Conservation (phyloP, 2,329 filamentous ascomycete genomes). For the Paraconiothyrium brasiliense region DNA sequence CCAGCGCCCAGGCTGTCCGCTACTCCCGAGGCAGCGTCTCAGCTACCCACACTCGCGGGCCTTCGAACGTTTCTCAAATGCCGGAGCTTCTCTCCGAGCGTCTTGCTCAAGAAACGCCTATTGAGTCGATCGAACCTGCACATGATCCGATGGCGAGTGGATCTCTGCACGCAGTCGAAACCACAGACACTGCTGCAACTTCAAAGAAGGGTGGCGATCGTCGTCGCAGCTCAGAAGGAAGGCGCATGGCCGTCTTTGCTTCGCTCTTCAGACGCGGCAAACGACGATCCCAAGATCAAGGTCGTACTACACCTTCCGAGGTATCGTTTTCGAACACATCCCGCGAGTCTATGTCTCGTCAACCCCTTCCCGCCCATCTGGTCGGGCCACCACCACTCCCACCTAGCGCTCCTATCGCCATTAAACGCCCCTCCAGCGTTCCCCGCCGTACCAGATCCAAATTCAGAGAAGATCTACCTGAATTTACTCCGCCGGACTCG, state of each 20-base stretch:
- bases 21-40: slow-evolving; percentile 59
- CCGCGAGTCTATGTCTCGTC: slow-evolving; percentile 79
- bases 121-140: slow-evolving; percentile 55
- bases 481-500: slow-evolving; percentile 82
- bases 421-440: slow-evolving; percentile 62
- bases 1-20: slow-evolving; percentile 58
- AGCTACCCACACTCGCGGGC: slow-evolving; percentile 56
- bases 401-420: slow-evolving; percentile 46
- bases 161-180: slow-evolving; percentile 44
- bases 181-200: slow-evolving; percentile 39
- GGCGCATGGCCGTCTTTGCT: slow-evolving; percentile 47
- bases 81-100: slow-evolving; percentile 59
- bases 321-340: slow-evolving; percentile 83
- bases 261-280: slow-evolving; percentile 75
- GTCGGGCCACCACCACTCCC: slow-evolving; percentile 48
- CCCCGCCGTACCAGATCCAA: slow-evolving; percentile 87
- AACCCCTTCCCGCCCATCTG: slow-evolving; percentile 61
- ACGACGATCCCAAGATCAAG: slow-evolving; percentile 60
- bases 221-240: slow-evolving; percentile 47
- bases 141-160: slow-evolving; percentile 44
- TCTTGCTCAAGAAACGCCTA: slow-evolving; percentile 38
- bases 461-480: slow-evolving; percentile 91
- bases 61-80: slow-evolving; percentile 64
- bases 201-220: slow-evolving; percentile 38
- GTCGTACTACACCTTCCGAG: slow-evolving; percentile 71